Evolutionary conservation across 805 yeast genomes (phyloP), one percentile per base, ranked within the genome.

Genomic region (Myxozyma neotropica): DNA sequence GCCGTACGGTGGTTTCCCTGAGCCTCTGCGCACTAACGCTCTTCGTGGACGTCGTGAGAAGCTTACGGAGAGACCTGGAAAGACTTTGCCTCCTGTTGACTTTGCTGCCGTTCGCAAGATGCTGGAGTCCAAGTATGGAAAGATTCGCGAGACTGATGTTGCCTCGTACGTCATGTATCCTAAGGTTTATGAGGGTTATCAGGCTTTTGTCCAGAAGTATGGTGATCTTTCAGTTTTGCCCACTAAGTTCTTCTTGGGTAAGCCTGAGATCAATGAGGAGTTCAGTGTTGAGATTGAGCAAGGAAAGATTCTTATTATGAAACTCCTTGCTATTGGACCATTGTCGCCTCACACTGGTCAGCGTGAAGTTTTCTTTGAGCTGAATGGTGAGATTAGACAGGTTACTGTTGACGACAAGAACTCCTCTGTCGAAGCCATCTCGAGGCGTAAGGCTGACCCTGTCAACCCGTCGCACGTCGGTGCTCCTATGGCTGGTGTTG

Each of bases 1-100:
- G 68, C 99, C 99, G 72, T 90, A 89, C 74, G 99, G 99, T 68
- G 99, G 99, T 7, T 94, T 94, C 96, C 99, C 99, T 61, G 99
- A 94, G 78, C 99, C 99, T 40, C 81, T 94, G 76, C 86, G 99
- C 78, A 81, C 96, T 40, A 89, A 92, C 75, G 83, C 94, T 64
- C 84, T 94, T 72, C 84, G 85, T 71, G 95, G 92, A 74, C 91
- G 91, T 86, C 88, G 99, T 79, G 85, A 88, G 78, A 90, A 90
- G 78, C 83, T 94, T 76, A 83, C 85, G 63, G 78, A 80, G 68
- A 86, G 99, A 78, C 99, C 99, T 45, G 99, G 99, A 65, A 83
- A 93, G 73, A 85, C 84, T 70, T 80, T 94, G 73, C 82, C 85
- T 57, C 98, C 99, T 67, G 80, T 91, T 70, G 89, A 94, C 74